Evolutionary conservation across 345 rosid species (phyloP).

Genomic region (Melaleuca alternifolia): DNA sequence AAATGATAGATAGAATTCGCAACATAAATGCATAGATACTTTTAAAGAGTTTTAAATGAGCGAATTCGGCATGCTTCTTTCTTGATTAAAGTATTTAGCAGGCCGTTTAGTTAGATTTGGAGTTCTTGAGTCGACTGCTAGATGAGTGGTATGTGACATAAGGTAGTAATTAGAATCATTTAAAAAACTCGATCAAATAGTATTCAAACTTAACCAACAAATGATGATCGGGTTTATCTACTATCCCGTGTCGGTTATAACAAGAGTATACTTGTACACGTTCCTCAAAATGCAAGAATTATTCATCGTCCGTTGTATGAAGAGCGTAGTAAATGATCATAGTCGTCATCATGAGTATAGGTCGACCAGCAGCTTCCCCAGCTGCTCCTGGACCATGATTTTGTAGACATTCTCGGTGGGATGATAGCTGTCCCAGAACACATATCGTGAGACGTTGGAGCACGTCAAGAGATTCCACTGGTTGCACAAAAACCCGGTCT

Average conservation of each 20-base stretch:
- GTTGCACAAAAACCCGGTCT: slow-evolving; percentile 19
- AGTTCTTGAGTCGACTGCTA: background rate
- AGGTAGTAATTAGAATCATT: background rate
- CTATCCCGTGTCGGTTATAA: background rate
- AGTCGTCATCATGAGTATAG: background rate
- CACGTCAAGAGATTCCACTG: slow-evolving; percentile 7
- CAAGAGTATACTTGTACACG: background rate
- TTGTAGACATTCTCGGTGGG: slow-evolving; percentile 23
- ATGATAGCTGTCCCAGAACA: slow-evolving; percentile 45
- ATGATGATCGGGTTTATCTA: background rate
- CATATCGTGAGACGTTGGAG: slow-evolving; percentile 1
- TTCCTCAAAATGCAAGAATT: background rate
- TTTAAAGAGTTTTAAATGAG: background rate
- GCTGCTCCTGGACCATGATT: background rate
- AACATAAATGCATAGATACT: background rate
- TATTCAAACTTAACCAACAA: background rate
- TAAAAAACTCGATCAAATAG: background rate
- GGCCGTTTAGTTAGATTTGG: background rate
- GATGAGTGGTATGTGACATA: background rate
- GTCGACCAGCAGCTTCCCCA: background rate
- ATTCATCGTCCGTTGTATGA: background rate
- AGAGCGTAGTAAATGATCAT: background rate
- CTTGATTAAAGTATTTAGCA: background rate
- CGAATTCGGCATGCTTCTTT: background rate
- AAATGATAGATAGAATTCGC: background rate